Conservation (phyloP, 208 protist species). For the Trypanosoma platydactyli region DNA sequence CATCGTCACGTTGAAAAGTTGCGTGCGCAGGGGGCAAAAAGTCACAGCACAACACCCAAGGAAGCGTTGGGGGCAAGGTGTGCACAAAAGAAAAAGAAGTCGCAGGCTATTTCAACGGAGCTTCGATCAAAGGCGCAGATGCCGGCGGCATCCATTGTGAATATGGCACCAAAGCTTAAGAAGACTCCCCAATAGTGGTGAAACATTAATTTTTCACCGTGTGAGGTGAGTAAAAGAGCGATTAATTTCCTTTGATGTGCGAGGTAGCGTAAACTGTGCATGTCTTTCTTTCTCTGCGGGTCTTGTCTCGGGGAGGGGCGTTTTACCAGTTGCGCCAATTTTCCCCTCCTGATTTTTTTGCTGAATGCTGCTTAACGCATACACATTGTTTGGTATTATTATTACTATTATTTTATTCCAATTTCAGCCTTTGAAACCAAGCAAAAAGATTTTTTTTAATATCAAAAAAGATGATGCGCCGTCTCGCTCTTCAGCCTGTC, state of each 20-base stretch:
- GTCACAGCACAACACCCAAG: conserved; percentile 62
- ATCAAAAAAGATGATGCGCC: conserved; percentile 76
- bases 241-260: neutral
- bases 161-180: conserved; percentile 64
- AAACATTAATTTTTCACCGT: neutral
- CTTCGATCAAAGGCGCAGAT: conserved; percentile 41
- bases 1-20: conserved; percentile 71
- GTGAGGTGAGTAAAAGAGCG: neutral
- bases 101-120: conserved; percentile 64
- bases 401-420: neutral
- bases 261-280: neutral
- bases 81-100: conserved; percentile 48
- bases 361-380: no score
- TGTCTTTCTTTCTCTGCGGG: no score
- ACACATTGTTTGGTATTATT: neutral
- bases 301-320: no score
- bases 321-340: no score
- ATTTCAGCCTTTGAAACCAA: no score
- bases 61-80: conserved; percentile 59
- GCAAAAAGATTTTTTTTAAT: neutral
- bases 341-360: no score
- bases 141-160: conserved; percentile 44
- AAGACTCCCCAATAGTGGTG: conserved; percentile 11
- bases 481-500: conserved; percentile 55
- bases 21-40: conserved; percentile 73